A percentile compares a stretch with the other conserved stretches of the same genome.
Evolutionary conservation across 2,329 filamentous ascomycete genomes (phyloP).

Genomic region (Didymellaceae sp.): DNA sequence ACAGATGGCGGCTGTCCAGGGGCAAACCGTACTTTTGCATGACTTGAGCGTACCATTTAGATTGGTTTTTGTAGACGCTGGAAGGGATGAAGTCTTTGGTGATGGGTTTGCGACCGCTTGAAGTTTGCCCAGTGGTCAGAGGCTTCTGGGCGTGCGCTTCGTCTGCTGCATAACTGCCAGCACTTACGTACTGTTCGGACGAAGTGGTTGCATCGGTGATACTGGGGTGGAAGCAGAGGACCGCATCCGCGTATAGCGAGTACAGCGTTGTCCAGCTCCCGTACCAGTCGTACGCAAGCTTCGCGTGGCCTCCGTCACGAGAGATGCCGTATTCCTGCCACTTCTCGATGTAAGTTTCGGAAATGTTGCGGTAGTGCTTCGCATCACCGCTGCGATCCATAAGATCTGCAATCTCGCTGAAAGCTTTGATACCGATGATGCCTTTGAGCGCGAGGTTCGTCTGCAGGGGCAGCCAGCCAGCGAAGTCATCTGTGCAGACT

Average conservation of each 20-base stretch:
- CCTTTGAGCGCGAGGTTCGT: slow-evolving; percentile 85
- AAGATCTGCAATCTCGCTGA: slow-evolving; percentile 71
- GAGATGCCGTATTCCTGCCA: slow-evolving; percentile 78
- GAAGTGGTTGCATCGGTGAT: slow-evolving; percentile 43
- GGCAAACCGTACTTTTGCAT: slow-evolving; percentile 83
- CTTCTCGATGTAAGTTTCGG: slow-evolving; percentile 70
- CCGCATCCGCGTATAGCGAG: slow-evolving; percentile 80
- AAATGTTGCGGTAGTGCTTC: slow-evolving; percentile 67
- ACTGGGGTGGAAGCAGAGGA: slow-evolving; percentile 78
- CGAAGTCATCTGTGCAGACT: slow-evolving; percentile 85
- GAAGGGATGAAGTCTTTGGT: slow-evolving; percentile 70
- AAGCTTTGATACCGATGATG: slow-evolving; percentile 80
- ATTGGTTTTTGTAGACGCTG: slow-evolving; percentile 78
- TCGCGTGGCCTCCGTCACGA: slow-evolving; percentile 72
- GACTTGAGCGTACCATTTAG: slow-evolving; percentile 79
- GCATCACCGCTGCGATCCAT: slow-evolving; percentile 65
- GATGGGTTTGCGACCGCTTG: slow-evolving; percentile 34
- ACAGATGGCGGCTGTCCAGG: slow-evolving; percentile 80
- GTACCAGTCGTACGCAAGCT: slow-evolving; percentile 79
- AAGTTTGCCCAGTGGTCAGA: slow-evolving; percentile 20
- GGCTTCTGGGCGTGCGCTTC: slow-evolving; percentile 26
- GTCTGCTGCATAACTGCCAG: slow-evolving; percentile 12
- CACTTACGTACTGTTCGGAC: background rate
- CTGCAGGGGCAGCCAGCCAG: slow-evolving; percentile 77
- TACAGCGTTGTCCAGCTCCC: slow-evolving; percentile 86